Base-by-base conservation (phyloP, 495 filamentous ascomycete species). In the Penicillium ochrochloron region DNA sequence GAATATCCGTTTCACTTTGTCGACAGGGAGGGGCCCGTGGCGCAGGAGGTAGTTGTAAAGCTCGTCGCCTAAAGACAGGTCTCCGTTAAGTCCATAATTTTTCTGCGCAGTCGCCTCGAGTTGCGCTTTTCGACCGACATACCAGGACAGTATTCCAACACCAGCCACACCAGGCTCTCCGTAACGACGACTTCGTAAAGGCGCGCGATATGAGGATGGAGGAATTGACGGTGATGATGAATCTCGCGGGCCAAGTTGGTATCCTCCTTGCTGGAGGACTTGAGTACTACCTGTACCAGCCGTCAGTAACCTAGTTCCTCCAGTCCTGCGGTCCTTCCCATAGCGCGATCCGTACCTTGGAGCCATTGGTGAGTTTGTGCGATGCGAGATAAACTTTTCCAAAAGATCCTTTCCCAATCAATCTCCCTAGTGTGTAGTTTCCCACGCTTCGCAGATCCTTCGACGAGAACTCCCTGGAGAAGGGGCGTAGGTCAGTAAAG, bases 101-200 rank as follows among this genome's bases (percentile, higher is more conserved):
- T 17, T 55, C 31, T 17, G 50, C 51, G 12, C 6, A n/a, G 1
- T 12, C 34, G 5, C 54, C 10, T 27, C 29, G 8, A 31, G 29
- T 50, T 33, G 21, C 54, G 21, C 31, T 3, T 34, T 42, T 62
- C 35, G 55, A 46, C 44, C 17, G 21, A 63, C 85, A 63, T 86
- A 96, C 93, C 94, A 70, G 94, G 90, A 79, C 95, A 99, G 71
- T 97, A 99, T 80, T 99, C 95, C 63, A 99, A 76, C 35, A 94
- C 96, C 72, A 99, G 83, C 95, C 95, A 99, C 33, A 99, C 95
- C 73, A 98, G 75, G 12, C 80, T 88, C 76, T 99, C 95, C 9
- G 95, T 99, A 37, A 98, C 93, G 60, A 98, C 94, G 55, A 99
- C 94, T 78, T 99, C 95, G 81, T 99, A 98, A 14, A 99, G 81